These are phyloP conservation scores for Arxiozyma slooffiae DNA, from an alignment of 1,139 yeast genomes.

Conservation along the genomic window DNA sequence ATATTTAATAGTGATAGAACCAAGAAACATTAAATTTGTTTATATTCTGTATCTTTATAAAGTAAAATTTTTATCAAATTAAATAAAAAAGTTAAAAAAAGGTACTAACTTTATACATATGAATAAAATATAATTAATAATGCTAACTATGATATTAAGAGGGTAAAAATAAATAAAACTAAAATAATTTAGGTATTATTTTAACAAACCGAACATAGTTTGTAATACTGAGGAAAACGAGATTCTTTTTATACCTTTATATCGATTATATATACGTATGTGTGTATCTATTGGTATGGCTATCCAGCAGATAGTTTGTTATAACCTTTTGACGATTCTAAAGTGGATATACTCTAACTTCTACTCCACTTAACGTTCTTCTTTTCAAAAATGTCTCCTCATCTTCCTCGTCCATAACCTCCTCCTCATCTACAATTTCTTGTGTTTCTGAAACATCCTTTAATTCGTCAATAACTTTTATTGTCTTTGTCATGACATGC, in stretches of 20 bases:
- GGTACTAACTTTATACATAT: no score
- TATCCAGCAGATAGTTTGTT: neutral
- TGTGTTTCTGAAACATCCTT: neutral
- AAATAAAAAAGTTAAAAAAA: no score
- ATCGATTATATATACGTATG: no score
- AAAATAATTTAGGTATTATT: no score
- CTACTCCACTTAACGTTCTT: slow-evolving; percentile 51
- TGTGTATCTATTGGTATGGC: neutral
- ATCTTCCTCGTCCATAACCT: slow-evolving; percentile 32
- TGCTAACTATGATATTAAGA: neutral
- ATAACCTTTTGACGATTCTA: neutral
- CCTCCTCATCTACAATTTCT: slow-evolving; percentile 21
- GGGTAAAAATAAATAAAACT: no score
- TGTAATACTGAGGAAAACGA: no score
- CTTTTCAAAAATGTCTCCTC: slow-evolving; percentile 36
- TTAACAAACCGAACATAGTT: no score
- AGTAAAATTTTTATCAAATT: neutral
- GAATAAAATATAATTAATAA: no score
- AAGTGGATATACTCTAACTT: slow-evolving; percentile 37
- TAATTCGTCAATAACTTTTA: slow-evolving; percentile 53
- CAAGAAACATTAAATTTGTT: neutral
- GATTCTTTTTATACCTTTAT: neutral
- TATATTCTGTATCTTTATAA: no score
- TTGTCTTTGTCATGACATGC: slow-evolving; percentile 48
- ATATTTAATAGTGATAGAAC: no score